A percentile compares a stretch with the other conserved stretches of the same genome.
phyloP scores from a whole-genome alignment of 305 asterid species.

The Fraxinus baroniana region DNA sequence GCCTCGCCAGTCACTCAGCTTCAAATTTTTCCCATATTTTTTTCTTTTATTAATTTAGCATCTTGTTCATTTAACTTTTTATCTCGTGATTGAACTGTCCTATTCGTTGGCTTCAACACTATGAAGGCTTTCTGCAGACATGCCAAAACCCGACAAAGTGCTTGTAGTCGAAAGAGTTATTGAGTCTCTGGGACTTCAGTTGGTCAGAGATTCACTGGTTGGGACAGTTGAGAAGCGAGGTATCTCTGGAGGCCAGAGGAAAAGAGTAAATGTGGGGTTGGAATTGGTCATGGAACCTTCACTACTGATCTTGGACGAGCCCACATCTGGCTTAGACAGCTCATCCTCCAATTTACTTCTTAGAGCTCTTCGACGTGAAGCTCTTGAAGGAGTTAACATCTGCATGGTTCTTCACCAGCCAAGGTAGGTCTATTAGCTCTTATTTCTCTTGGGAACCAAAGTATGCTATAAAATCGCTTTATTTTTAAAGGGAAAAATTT shows the following conservation, averaged over 20 bases:
- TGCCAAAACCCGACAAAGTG: conserved; percentile 96
- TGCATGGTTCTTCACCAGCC: conserved; percentile 99
- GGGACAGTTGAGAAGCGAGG: conserved; percentile 98
- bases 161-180: conserved; percentile 97
- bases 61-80: conserved; percentile 13
- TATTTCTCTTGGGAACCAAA: conserved; percentile 12
- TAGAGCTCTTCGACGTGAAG: conserved; percentile 97
- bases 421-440: conserved; percentile 45
- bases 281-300: conserved; percentile 99
- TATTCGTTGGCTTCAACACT: conserved; percentile 36
- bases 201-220: conserved; percentile 87
- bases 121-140: conserved; percentile 75
- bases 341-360: conserved; percentile 95
- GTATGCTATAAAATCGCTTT: not conserved
- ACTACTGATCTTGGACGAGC: conserved; percentile 92
- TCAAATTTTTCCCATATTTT: conserved; percentile 3
- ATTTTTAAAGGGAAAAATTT: not conserved
- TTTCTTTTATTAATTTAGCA: conserved; percentile 15
- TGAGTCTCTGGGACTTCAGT: conserved; percentile 94
- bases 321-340: conserved; percentile 98
- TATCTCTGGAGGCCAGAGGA: conserved; percentile 98
- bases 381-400: conserved; percentile 96
- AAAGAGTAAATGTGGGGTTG: conserved; percentile 96
- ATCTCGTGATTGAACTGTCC: conserved; percentile 31
- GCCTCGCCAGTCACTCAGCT: conserved; percentile 8